Conservation (phyloP, 805 yeast genomes). For the Phaffomyces thermotolerans region DNA sequence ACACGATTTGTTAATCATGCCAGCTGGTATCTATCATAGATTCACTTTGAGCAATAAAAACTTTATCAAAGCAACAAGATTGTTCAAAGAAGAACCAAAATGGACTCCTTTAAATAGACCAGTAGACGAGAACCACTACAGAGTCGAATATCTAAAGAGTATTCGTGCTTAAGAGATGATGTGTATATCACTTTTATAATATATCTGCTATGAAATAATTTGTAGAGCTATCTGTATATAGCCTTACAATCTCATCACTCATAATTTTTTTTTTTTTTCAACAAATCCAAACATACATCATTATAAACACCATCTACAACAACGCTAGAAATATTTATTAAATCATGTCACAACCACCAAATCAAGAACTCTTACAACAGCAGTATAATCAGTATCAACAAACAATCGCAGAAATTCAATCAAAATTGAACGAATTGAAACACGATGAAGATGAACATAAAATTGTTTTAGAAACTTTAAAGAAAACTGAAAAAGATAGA, state of each 20-base stretch:
- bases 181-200: neutral
- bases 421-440: slow-evolving; percentile 41
- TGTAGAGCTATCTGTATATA: neutral
- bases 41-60: slow-evolving; percentile 66
- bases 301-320: neutral
- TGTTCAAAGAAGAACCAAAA: slow-evolving; percentile 92
- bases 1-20: slow-evolving; percentile 65
- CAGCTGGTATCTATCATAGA: slow-evolving; percentile 92
- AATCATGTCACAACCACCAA: slow-evolving; percentile 1
- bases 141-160: slow-evolving; percentile 38
- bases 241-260: neutral
- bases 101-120: slow-evolving; percentile 86
- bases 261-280: neutral
- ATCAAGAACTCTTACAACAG: slow-evolving; percentile 33
- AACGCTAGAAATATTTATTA: neutral
- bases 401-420: slow-evolving; percentile 37
- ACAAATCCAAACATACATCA: neutral
- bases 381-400: slow-evolving; percentile 47
- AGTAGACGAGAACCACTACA: slow-evolving; percentile 38
- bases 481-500: slow-evolving; percentile 47
- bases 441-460: slow-evolving; percentile 41
- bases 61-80: slow-evolving; percentile 68
- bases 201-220: too few relatives aligned
- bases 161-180: slow-evolving; percentile 1
- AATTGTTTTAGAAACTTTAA: slow-evolving; percentile 53